Conservation (phyloP, 495 filamentous ascomycete genomes). For the Penicillium pancosmium region DNA sequence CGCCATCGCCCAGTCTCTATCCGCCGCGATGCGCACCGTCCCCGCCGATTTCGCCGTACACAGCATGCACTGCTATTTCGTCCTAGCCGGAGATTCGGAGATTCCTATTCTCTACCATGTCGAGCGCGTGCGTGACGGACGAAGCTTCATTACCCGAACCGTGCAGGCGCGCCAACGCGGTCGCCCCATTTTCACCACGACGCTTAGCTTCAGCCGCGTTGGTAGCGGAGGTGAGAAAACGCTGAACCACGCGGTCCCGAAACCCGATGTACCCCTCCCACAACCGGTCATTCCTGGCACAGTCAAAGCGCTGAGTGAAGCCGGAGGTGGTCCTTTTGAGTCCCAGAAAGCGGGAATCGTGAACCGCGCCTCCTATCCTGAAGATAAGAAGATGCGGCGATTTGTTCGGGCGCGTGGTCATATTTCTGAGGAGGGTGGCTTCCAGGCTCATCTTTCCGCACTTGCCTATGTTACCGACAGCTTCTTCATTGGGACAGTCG, state of each 20-base stretch:
- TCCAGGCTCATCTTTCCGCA: constrained; percentile 77
- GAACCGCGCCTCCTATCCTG: constrained; percentile 54
- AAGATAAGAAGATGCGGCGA: constrained; percentile 70
- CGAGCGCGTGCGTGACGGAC: constrained; percentile 87
- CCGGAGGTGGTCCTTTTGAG: constrained; percentile 46
- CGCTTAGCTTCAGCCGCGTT: constrained; percentile 80
- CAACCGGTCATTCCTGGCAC: constrained; percentile 24
- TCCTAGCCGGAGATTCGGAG: constrained; percentile 81
- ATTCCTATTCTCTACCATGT: constrained; percentile 93
- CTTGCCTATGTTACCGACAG: constrained; percentile 91
- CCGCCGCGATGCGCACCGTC: constrained; percentile 86
- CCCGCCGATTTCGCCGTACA: constrained; percentile 78
- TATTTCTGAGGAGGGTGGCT: constrained; percentile 72
- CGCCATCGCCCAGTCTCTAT: constrained; percentile 89
- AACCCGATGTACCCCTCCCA: constrained; percentile 35
- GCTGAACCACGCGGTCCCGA: constrained; percentile 49
- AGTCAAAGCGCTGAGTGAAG: constrained; percentile 30
- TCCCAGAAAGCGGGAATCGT: constrained; percentile 43
- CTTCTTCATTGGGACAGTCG: constrained; percentile 89
- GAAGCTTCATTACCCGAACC: constrained; percentile 88
- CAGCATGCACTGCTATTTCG: constrained; percentile 99
- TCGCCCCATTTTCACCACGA: constrained; percentile 92
- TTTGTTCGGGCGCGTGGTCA: constrained; percentile 78
- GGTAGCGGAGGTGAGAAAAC: constrained; percentile 63
- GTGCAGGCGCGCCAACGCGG: constrained; percentile 91